Conservation (phyloP, 2,329 filamentous ascomycete species). For the Paecilomyces fulvus region DNA sequence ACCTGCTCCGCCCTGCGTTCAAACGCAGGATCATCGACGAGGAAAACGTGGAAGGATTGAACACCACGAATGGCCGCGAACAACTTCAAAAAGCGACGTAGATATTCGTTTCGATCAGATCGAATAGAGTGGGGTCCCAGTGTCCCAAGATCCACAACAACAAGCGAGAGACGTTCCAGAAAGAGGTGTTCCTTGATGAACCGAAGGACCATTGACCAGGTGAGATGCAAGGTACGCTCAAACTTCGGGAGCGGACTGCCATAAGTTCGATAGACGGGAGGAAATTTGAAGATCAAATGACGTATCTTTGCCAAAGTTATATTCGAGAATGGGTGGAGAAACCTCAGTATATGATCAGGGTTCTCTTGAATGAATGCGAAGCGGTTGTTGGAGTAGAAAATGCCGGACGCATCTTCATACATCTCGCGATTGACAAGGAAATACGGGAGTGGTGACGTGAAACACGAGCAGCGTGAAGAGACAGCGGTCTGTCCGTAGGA, state of each 20-base stretch:
- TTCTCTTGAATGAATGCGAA: conserved; percentile 17
- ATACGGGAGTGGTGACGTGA: conserved; percentile 14
- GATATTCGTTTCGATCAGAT: conserved; percentile 4
- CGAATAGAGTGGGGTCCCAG: background rate
- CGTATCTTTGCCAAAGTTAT: conserved; percentile 12
- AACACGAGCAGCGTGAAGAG: conserved; percentile 17
- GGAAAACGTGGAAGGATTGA: conserved; percentile 12
- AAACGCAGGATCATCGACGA: conserved; percentile 11
- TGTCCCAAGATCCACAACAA: conserved; percentile 12
- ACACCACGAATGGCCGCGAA: conserved; percentile 12
- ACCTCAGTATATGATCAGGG: conserved; percentile 13
- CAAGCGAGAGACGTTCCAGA: conserved; percentile 11
- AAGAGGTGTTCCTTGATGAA: conserved; percentile 21
- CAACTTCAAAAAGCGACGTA: conserved; percentile 11
- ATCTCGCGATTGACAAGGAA: conserved; percentile 17
- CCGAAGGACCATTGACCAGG: conserved; percentile 17
- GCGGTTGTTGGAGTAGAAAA: conserved; percentile 14
- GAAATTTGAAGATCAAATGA: conserved; percentile 15
- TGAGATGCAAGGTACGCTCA: conserved; percentile 8
- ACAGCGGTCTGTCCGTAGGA: conserved; percentile 12
- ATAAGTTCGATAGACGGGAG: conserved; percentile 4
- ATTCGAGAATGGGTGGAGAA: conserved; percentile 11
- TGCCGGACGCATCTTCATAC: conserved; percentile 12
- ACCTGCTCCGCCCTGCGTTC: conserved; percentile 10
- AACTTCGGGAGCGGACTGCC: conserved; percentile 1